Base-by-base conservation (phyloP, 805 yeast species). In the Blastobotrys muscicola region DNA sequence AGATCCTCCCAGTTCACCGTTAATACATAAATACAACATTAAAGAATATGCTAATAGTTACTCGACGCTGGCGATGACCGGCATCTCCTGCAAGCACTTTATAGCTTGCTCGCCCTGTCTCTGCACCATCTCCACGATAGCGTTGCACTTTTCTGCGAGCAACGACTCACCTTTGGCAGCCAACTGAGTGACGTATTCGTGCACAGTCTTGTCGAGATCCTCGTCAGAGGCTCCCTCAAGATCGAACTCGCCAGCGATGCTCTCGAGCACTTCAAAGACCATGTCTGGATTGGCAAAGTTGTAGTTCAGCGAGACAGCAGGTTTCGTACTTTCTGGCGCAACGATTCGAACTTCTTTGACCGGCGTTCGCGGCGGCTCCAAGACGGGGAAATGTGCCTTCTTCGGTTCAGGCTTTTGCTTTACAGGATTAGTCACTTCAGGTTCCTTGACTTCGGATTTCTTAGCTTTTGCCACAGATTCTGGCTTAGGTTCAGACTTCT, bases 191-290 rank as follows among this genome's bases (percentile, higher is more conserved):
- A 83, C 61, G 94, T 94, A 86, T 46, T 82, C 75, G 39, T 70
- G 68, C n/a, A 85, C 72, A 0, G 82, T 75, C 81, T 80, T 76
- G 9, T 74, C 68, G 51, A 83, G 66, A 54, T 83, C 87, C 20
- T 73, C 74, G 3, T 52, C 51, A 8, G 61, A 52, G 7, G 69
- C 36, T 9, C 20, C 13, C 2, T 26, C 14, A 12, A 43, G 41
- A 29, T 33, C 44, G 36, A 39, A 29, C 5, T 14, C 11, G 7
- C 31, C 35, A 9, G 36, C 41, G 32, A 50, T 64, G 8, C 60
- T 61, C 26, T 56, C 48, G 12, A 69, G 43, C 15, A 67, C 69
- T 2, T 50, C 48, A 34, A 57, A 53, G 7, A 65, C 54, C 26
- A 48, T 48, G 10, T 54, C 53, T 3, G 57, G 57, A 35, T 61